A percentile compares a stretch with the other conserved stretches of the same genome.
phyloP scores from a whole-genome alignment of 2,329 filamentous ascomycete species.

The Pseudopyrenochaeta lycopersici region DNA sequence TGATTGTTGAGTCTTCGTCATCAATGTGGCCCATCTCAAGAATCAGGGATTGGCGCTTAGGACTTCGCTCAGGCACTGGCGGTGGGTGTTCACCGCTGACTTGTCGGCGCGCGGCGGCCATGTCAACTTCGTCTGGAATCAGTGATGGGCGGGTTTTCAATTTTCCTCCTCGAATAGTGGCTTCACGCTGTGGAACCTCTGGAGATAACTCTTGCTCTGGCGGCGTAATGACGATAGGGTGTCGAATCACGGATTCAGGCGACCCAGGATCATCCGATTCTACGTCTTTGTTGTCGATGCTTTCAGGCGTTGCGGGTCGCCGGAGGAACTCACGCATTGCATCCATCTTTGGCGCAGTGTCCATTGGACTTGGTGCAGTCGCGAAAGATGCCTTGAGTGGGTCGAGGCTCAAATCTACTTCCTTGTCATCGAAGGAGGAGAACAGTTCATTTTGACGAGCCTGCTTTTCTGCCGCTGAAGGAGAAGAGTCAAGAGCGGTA shows the following conservation, averaged over 20 bases:
- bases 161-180: slow-evolving; percentile 89
- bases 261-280: slow-evolving; percentile 73
- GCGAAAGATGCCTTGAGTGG: slow-evolving; percentile 60
- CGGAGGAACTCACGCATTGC: slow-evolving; percentile 50
- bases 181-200: slow-evolving; percentile 79
- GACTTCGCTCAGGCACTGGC: slow-evolving; percentile 49
- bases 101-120: slow-evolving; percentile 86
- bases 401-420: slow-evolving; percentile 64
- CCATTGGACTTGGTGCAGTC: slow-evolving; percentile 39
- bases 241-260: slow-evolving; percentile 89
- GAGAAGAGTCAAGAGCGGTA: slow-evolving; percentile 42
- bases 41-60: slow-evolving; percentile 48
- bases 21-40: slow-evolving; percentile 45
- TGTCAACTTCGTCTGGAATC: slow-evolving; percentile 83
- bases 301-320: slow-evolving; percentile 63
- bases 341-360: slow-evolving; percentile 48
- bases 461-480: slow-evolving; percentile 39
- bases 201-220: slow-evolving; percentile 62
- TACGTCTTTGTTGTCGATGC: slow-evolving; percentile 38
- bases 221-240: slow-evolving; percentile 62
- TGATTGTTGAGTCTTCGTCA: slow-evolving; percentile 41
- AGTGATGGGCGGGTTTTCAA: slow-evolving; percentile 89
- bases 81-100: slow-evolving; percentile 77
- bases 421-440: slow-evolving; percentile 58
- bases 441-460: slow-evolving; percentile 56